Evolutionary conservation across 768 basidiomycete species (phyloP).

Genomic region (Pholiota microspora): DNA sequence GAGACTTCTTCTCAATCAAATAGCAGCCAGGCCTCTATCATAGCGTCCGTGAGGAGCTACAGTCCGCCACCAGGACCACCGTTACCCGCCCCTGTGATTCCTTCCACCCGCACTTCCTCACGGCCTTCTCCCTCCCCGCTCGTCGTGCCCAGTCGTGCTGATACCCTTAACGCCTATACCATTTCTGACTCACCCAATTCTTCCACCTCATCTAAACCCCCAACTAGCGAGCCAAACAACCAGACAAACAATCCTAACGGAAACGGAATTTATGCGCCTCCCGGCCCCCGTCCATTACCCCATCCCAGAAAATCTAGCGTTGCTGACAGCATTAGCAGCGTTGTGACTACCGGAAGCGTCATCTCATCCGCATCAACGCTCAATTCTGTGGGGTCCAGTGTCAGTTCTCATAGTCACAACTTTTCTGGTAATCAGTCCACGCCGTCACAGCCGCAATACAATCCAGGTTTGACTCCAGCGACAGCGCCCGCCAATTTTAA

Average conservation of each 20-base stretch:
- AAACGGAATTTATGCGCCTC: conserved; percentile 17
- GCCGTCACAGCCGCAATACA: conserved; percentile 14
- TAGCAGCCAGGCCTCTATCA: conserved; percentile 12
- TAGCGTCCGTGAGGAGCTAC: conserved; percentile 9
- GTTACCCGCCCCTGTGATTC: conserved; percentile 18
- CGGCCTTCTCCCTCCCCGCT: conserved; percentile 37
- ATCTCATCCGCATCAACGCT: conserved; percentile 1
- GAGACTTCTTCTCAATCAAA: conserved; percentile 24
- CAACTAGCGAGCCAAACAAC: conserved; percentile 19
- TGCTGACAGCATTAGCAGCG: conserved; percentile 33
- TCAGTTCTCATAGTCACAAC: conserved; percentile 16
- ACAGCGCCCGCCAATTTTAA: conserved; percentile 20
- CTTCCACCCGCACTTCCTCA: conserved; percentile 26
- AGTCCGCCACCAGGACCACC: conserved; percentile 22
- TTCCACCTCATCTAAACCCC: conserved; percentile 22
- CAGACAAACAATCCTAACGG: not conserved
- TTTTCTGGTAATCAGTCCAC: conserved; percentile 11
- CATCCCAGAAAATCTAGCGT: conserved; percentile 36
- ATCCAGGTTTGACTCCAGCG: conserved; percentile 14
- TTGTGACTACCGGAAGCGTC: conserved; percentile 20
- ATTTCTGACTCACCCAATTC: conserved; percentile 30
- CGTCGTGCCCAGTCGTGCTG: conserved; percentile 35
- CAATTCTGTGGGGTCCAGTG: conserved; percentile 17
- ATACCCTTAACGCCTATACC: conserved; percentile 30
- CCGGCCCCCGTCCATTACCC: conserved; percentile 16